Base-by-base conservation (phyloP, 345 rosid species). In the Ailanthus altissimus region DNA sequence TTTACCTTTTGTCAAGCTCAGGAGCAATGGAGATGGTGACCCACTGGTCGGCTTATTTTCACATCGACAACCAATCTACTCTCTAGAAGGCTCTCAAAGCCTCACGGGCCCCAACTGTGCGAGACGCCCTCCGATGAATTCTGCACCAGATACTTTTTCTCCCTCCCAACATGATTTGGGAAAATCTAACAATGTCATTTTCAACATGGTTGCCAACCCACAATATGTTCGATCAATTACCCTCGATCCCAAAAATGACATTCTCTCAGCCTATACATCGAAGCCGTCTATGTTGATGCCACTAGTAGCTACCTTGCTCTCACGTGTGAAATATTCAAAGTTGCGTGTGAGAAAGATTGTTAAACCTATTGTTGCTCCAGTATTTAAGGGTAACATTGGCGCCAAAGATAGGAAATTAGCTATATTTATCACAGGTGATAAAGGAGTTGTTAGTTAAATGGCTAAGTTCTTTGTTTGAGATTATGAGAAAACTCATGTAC, bases 351-450 rank as follows among this genome's bases (percentile, higher is more conserved):
- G 36, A 88, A 65, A 40, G 82, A 70, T 14, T 92, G 97, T 49
- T 92, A 89, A 92, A 77, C 96, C 8, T n/a, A 81, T 92, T 0
- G 98, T 92, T 72, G 91, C 97, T 4, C 96, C 96, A 0, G 97
- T 94, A 12, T 91, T 93, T 0, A 96, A 93, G 0, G 97, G 87
- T 0, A 97, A 90, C 54, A 78, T 86, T 0, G 97, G 97, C 13
- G 97, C 97, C 2, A 79, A 90, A 25, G 90, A 92, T 28, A 94
- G 91, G 36, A 92, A 73, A 72, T 40, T 92, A 49, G 84, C 91
- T 13, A 88, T 94, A 0, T 89, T 94, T 60, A 91, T 91, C 2
- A 96, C 90, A 1, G 97, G 97, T 1, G 93, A 91, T 66, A 51
- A 68, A 0, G 81, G 63, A 47, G 89, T 89, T 2, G n/a, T n/a